Conservation (phyloP, 2,329 filamentous ascomycete species). For the Hymenoscyphus repandus region DNA sequence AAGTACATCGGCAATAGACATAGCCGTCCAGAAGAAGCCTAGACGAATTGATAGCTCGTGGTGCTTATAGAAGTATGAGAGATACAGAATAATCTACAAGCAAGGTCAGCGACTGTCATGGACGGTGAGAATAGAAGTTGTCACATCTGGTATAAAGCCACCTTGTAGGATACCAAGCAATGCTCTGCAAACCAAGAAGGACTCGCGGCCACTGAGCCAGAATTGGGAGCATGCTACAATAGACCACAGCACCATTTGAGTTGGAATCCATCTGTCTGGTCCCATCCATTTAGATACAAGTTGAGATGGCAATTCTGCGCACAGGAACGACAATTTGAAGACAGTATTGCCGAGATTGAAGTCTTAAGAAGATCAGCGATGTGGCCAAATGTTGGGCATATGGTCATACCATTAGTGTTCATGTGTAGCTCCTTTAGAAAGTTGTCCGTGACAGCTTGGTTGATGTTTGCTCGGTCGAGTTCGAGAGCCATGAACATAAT, state of each 20-base stretch:
- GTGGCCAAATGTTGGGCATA: slow-evolving; percentile 35
- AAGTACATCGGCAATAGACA: slow-evolving; percentile 44
- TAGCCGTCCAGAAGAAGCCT: slow-evolving; percentile 62
- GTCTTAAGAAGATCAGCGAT: slow-evolving; percentile 24
- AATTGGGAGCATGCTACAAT: slow-evolving; percentile 48
- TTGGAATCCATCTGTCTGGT: slow-evolving; percentile 46
- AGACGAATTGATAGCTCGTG: slow-evolving; percentile 59
- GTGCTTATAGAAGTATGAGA: slow-evolving; percentile 67
- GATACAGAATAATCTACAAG: slow-evolving; percentile 50
- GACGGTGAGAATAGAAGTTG: no score
- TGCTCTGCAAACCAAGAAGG: slow-evolving; percentile 29
- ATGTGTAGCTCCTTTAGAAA: slow-evolving; percentile 48
- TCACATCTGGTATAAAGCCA: slow-evolving; percentile 55
- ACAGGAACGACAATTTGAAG: slow-evolving; percentile 34
- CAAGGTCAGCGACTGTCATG: no score
- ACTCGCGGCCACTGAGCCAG: slow-evolving; percentile 32
- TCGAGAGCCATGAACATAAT: slow-evolving; percentile 59
- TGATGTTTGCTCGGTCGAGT: slow-evolving; percentile 54
- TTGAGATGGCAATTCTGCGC: slow-evolving; percentile 54
- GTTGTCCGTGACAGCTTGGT: slow-evolving; percentile 48
- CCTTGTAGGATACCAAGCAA: slow-evolving; percentile 27
- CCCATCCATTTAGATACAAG: slow-evolving; percentile 41
- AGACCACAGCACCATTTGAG: slow-evolving; percentile 48
- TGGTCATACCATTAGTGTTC: slow-evolving; percentile 40
- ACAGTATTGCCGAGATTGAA: slow-evolving; percentile 41